phyloP scores from a whole-genome alignment of 2,329 filamentous ascomycete species.

The Phaeosphaeria sp. region DNA sequence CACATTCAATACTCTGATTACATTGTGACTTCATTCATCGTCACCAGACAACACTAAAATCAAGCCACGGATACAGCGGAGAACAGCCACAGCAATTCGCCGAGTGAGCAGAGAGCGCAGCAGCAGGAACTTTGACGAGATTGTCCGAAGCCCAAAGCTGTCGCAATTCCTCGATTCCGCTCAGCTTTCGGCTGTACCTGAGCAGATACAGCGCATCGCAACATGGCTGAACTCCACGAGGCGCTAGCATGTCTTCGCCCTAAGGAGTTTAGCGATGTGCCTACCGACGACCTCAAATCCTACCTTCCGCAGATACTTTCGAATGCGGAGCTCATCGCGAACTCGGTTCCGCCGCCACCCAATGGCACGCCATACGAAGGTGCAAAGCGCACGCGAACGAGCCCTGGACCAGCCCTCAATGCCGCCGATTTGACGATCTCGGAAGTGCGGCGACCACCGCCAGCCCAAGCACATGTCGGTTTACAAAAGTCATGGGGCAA shows the following conservation, averaged over 20 bases:
- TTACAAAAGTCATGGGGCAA: conserved; percentile 87
- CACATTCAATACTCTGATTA: background rate
- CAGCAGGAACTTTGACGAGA: background rate
- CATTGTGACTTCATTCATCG: conserved; percentile 21
- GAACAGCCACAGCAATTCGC: conserved; percentile 5
- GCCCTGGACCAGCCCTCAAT: conserved; percentile 59
- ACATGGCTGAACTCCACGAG: conserved; percentile 51
- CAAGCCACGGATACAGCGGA: conserved; percentile 21
- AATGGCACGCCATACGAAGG: conserved; percentile 53
- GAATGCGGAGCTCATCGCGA: conserved; percentile 73
- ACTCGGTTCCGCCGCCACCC: conserved; percentile 73
- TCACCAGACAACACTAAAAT: conserved; percentile 19
- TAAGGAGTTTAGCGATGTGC: conserved; percentile 54
- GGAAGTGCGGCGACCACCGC: conserved; percentile 56
- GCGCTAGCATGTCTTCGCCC: conserved; percentile 54
- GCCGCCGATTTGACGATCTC: conserved; percentile 62
- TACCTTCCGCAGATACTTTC: conserved; percentile 52
- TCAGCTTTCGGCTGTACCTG: background rate
- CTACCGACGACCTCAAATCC: conserved; percentile 48
- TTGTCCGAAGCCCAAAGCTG: background rate
- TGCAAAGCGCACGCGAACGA: conserved; percentile 63
- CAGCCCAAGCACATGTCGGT: conserved; percentile 61
- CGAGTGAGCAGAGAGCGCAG: background rate
- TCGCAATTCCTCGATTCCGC: background rate
- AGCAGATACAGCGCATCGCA: conserved; percentile 3